Percentiles rank a stretch among this genome's conserved stretches.
phyloP scores from a whole-genome alignment of 257 asterid genomes.

The Lycium ferocissimum region DNA sequence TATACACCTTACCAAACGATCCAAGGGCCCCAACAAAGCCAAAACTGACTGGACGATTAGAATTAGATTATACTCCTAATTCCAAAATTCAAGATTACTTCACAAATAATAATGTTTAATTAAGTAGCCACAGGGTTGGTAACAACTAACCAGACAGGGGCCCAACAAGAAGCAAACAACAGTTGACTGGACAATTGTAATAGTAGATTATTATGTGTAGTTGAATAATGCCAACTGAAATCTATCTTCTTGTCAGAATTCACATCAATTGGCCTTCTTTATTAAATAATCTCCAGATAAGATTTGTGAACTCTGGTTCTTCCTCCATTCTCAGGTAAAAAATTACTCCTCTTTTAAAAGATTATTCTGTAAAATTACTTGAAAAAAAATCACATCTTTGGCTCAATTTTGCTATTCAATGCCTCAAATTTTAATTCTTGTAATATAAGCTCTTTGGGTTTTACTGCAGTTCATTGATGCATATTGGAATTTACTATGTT shows the following conservation, averaged over 20 bases:
- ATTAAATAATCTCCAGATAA: slow-evolving; percentile 7
- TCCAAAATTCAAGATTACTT: neutral
- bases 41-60: too few species aligned
- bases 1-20: too few species aligned
- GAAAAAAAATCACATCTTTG: slow-evolving; percentile 3
- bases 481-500: neutral
- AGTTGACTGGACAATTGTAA: slow-evolving; percentile 5
- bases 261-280: too few species aligned
- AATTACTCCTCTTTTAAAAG: neutral
- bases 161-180: slow-evolving; percentile 17
- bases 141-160: neutral
- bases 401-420: neutral
- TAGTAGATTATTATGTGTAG: neutral
- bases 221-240: neutral
- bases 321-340: neutral
- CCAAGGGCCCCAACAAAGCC: too few species aligned
- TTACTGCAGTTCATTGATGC: neutral
- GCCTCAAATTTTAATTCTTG: neutral
- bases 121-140: neutral
- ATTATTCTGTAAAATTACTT: neutral
- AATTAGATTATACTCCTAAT: neutral
- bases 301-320: neutral
- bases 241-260: neutral
- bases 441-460: neutral
- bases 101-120: neutral